Conservation (phyloP, 768 basidiomycete species). For the Suillus discolor region DNA sequence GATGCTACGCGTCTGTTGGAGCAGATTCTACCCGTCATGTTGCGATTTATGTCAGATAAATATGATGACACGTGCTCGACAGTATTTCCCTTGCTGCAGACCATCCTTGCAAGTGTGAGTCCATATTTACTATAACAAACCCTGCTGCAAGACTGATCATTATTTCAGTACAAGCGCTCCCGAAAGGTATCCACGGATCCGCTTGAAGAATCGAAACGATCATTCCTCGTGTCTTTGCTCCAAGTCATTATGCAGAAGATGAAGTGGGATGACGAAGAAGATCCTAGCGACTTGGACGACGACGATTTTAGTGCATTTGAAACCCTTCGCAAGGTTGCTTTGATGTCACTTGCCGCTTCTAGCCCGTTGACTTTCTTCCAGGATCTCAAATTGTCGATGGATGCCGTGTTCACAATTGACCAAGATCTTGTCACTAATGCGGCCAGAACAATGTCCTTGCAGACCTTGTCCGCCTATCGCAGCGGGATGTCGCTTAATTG, state of each 20-base stretch:
- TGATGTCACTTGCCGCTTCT: constrained; percentile 6
- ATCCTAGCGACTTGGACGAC: constrained; percentile 83
- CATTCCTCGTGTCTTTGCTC: constrained; percentile 79
- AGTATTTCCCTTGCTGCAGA: constrained; percentile 78
- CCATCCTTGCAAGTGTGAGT: constrained; percentile 72
- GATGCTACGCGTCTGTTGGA: constrained; percentile 67
- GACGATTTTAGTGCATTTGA: constrained; percentile 86
- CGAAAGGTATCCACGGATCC: constrained; percentile 62
- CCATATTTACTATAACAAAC: neutral
- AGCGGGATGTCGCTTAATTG: constrained; percentile 72
- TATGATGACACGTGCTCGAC: constrained; percentile 89
- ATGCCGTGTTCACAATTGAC: constrained; percentile 85
- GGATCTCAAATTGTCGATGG: constrained; percentile 87
- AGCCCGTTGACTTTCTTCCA: constrained; percentile 34
- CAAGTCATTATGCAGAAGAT: constrained; percentile 83
- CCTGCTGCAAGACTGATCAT: constrained; percentile 10
- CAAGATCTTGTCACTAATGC: constrained; percentile 81
- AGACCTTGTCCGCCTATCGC: constrained; percentile 69
- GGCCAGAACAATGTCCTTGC: constrained; percentile 70
- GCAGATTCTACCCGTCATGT: constrained; percentile 76
- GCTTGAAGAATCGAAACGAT: constrained; percentile 64
- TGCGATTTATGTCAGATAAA: constrained; percentile 88
- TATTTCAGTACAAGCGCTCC: constrained; percentile 76
- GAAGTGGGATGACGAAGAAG: constrained; percentile 86
- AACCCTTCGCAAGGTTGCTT: constrained; percentile 74